Percentiles rank a stretch among this genome's conserved stretches.
Conservation (phyloP, 139 green algal species). For the Desmodesmus armatus region DNA sequence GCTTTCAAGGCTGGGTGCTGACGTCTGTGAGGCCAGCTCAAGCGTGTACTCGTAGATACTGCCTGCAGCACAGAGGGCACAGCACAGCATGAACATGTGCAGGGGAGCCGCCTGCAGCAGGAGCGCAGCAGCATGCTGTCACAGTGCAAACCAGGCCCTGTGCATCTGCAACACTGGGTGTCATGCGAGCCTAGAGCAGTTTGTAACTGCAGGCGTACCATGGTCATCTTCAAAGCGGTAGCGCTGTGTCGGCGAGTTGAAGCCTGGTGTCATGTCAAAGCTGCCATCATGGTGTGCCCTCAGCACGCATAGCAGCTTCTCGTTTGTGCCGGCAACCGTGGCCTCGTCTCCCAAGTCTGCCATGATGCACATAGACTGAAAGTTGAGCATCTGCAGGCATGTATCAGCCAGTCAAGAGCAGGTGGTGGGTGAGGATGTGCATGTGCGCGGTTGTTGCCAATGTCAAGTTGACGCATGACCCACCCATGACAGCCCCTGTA, state of each 20-base stretch:
- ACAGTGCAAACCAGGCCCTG: neutral
- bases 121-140: neutral
- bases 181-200: too few relatives aligned
- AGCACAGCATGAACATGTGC: neutral
- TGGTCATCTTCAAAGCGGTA: slow-evolving; percentile 72
- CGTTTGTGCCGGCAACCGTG: slow-evolving; percentile 13
- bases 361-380: slow-evolving; percentile 75
- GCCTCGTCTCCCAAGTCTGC: slow-evolving; percentile 61
- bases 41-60: slow-evolving; percentile 70
- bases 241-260: slow-evolving; percentile 52
- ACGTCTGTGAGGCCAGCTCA: slow-evolving; percentile 54
- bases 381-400: slow-evolving; percentile 64
- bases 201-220: too few relatives aligned
- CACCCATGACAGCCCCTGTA: too few relatives aligned
- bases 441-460: too few relatives aligned
- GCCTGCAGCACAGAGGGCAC: slow-evolving; percentile 48
- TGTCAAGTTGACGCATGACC: too few relatives aligned
- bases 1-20: slow-evolving; percentile 50
- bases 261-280: slow-evolving; percentile 76
- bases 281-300: slow-evolving; percentile 65
- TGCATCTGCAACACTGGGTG: too few relatives aligned
- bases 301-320: slow-evolving; percentile 63
- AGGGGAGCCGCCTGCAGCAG: neutral
- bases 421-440: too few relatives aligned
- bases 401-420: neutral